Base-by-base conservation (phyloP, 257 asterid genomes). In the Coffea eugenioides region DNA sequence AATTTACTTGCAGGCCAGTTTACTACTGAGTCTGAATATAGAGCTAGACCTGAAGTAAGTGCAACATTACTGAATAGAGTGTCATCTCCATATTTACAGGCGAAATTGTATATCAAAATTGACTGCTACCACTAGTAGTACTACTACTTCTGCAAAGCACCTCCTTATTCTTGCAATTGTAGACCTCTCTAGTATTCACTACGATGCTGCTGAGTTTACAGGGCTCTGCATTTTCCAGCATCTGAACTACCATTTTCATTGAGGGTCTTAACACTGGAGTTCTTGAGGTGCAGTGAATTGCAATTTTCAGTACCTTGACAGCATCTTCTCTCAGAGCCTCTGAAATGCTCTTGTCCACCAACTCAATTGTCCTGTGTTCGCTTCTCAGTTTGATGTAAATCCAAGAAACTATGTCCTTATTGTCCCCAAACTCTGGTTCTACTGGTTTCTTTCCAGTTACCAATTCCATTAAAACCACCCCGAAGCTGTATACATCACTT, bases 401-500 rank as follows among this genome's bases (percentile, higher is more conserved):
- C 90, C 90, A 87, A 5, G 84, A 80, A 11, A 85, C 87, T 74
- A 87, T 85, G 27, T 87, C 87, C 70, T 54, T 71, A 74, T 77
- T 76, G 56, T 87, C 90, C 71, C 90, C 87, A 11, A 79, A 85
- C 25, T 83, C 89, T 6, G 81, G 68, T 56, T 87, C 89, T 54
- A 81, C 80, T 0, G 90, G 87, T 56, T 72, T 87, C 77, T 79
- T 87, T 36, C 90, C 90, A 0, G 82, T 87, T 27, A 83, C 88
- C 52, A 87, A 76, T 77, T 87, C 90, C 87, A 83, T 78, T 39
- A 85, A 74, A 57, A 87, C 88, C 74, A 87, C 90, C 8, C 88
- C 88, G 2, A 87, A 87, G 73, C 90, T 87, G 79, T 85, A 87
- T 52, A 87, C 90, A 31, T 87, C 90, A 49, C 88, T 79, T 82